Conservation (phyloP, 2,329 filamentous ascomycete species). For the Fusarium caatingaense region DNA sequence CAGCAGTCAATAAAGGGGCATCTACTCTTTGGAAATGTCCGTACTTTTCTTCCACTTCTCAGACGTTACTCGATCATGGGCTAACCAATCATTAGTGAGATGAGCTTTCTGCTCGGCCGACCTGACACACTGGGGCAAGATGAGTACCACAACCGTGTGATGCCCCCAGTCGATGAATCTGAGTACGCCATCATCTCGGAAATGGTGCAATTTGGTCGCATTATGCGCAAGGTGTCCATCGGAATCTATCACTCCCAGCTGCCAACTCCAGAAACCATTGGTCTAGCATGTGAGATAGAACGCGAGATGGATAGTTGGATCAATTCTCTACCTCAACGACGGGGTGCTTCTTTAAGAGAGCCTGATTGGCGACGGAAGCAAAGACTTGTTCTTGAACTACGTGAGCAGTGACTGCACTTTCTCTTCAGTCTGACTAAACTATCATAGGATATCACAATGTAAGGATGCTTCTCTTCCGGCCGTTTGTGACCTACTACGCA, state of each 20-base stretch:
- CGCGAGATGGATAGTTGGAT: slow-evolving; percentile 2
- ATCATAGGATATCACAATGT: slow-evolving; percentile 14
- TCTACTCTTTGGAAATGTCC: slow-evolving; percentile 12
- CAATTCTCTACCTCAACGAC: background rate
- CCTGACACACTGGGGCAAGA: slow-evolving; percentile 14
- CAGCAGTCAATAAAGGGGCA: background rate
- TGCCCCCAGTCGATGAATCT: background rate
- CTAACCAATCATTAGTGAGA: background rate
- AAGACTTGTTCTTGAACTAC: slow-evolving; percentile 2
- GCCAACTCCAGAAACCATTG: background rate
- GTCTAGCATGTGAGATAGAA: slow-evolving; percentile 3
- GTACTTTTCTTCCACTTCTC: background rate
- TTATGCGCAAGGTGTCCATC: background rate
- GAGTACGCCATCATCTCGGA: slow-evolving; percentile 10
- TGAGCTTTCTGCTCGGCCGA: slow-evolving; percentile 4
- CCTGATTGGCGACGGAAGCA: slow-evolving; percentile 15
- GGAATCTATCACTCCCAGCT: slow-evolving; percentile 6
- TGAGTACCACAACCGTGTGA: slow-evolving; percentile 9
- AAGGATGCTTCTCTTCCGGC: slow-evolving; percentile 8
- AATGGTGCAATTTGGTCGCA: slow-evolving; percentile 11
- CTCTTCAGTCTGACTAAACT: fast-evolving
- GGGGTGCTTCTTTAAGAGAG: slow-evolving; percentile 2
- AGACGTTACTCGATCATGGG: background rate
- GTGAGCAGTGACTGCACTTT: background rate
- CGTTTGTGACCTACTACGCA: background rate